Evolutionary conservation across 331 rosid species (phyloP).

Genomic region (Malus hybrid): DNA sequence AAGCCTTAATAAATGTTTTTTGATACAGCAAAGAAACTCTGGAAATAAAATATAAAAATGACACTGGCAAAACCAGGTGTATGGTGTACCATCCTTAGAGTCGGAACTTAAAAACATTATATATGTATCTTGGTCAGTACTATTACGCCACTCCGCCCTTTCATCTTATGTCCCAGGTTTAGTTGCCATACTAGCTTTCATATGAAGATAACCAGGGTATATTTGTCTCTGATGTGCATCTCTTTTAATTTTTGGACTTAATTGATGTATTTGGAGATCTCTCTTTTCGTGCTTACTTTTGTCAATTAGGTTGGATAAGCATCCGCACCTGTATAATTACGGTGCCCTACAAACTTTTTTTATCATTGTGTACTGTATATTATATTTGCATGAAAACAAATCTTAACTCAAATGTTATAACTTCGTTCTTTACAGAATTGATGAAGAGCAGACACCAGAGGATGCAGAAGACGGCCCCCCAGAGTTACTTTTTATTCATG

Average conservation of each 20-base stretch:
- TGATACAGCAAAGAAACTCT: too few relatives aligned
- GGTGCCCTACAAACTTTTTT: neutral
- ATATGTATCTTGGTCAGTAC: neutral
- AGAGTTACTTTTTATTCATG: slow-evolving; percentile 90
- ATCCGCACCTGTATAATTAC: neutral
- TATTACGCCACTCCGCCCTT: neutral
- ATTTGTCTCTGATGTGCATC: neutral
- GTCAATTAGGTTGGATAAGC: neutral
- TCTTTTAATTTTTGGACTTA: neutral
- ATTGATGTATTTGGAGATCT: too few relatives aligned
- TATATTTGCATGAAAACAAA: neutral
- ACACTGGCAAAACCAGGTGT: too few relatives aligned
- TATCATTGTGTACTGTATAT: neutral
- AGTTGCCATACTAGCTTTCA: neutral
- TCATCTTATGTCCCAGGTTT: neutral
- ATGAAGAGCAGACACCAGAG: slow-evolving; percentile 89
- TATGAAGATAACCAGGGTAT: neutral
- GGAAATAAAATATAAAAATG: too few relatives aligned
- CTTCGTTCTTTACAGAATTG: slow-evolving; percentile 46
- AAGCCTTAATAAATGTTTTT: too few relatives aligned
- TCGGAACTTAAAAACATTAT: too few relatives aligned
- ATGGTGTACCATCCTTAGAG: too few relatives aligned
- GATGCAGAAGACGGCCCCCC: slow-evolving; percentile 99
- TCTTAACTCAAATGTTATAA: neutral
- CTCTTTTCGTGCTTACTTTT: neutral